Percentiles rank a stretch among this genome's conserved stretches.
These are phyloP conservation scores for Starmera dryadoides DNA, from an alignment of 805 yeast species.

Conservation along the genomic window DNA sequence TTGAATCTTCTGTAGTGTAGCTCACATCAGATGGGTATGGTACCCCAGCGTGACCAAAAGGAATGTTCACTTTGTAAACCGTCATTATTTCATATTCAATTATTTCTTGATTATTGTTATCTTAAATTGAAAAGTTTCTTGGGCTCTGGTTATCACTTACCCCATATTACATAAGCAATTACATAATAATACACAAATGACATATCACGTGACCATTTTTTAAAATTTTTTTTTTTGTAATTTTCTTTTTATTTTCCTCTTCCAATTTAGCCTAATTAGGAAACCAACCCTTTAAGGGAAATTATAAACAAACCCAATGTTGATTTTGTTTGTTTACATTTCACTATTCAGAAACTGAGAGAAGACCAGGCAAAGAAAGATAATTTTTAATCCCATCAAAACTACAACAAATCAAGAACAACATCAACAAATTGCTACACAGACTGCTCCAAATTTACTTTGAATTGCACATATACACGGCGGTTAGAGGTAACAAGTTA, in stretches of 20 bases:
- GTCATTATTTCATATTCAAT: constrained; percentile 7
- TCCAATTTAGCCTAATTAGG: too few relatives aligned
- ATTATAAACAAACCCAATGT: not conserved
- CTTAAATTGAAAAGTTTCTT: too few relatives aligned
- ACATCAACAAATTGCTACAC: not conserved
- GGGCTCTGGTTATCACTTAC: too few relatives aligned
- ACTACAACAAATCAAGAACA: not conserved
- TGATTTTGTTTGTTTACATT: not conserved
- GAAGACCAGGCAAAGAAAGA: not conserved
- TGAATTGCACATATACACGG: too few relatives aligned
- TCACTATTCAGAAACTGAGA: too few relatives aligned
- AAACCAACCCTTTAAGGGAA: not conserved
- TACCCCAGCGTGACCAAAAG: constrained; percentile 10
- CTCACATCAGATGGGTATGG: constrained; percentile 4
- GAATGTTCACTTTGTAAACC: constrained; percentile 7
- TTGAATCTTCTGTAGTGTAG: too few relatives aligned
- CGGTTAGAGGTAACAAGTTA: too few relatives aligned
- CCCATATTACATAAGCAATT: too few relatives aligned
- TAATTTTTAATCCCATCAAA: too few relatives aligned
- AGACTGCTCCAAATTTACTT: too few relatives aligned
- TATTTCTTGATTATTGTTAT: too few relatives aligned
- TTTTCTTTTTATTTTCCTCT: too few relatives aligned
- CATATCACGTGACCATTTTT: constrained; percentile 1
- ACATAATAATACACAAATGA: constrained; percentile 6
- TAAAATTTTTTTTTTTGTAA: constrained; percentile 1